These are phyloP conservation scores for Iberis amara DNA, from an alignment of 441 rosid species.

Conservation along the genomic window DNA sequence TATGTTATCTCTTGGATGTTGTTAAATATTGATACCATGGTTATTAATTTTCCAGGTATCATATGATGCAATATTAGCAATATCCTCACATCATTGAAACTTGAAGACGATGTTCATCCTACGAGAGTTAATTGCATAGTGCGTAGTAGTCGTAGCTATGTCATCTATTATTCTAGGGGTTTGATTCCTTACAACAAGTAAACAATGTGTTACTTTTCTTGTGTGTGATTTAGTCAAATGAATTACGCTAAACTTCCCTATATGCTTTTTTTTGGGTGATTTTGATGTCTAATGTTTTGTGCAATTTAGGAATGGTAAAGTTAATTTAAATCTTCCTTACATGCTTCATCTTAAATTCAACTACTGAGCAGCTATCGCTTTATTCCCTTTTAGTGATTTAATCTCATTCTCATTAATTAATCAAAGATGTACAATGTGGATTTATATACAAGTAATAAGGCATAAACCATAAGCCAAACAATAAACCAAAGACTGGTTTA, in stretches of 20 bases:
- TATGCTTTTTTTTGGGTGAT: neutral
- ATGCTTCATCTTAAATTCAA: slow-evolving; percentile 93
- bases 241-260: neutral
- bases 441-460: too few species aligned
- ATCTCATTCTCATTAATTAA: too few species aligned
- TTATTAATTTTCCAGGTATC: slow-evolving; percentile 40
- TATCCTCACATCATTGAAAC: slow-evolving; percentile 73
- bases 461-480: too few species aligned
- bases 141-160: slow-evolving; percentile 72
- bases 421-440: too few species aligned
- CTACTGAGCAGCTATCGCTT: slow-evolving; percentile 28
- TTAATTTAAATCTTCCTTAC: slow-evolving; percentile 71
- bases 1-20: neutral
- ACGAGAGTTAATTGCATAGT: slow-evolving; percentile 88
- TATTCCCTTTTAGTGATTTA: too few species aligned
- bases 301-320: slow-evolving; percentile 52
- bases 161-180: slow-evolving; percentile 87
- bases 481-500: too few species aligned
- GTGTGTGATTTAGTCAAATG: too few species aligned
- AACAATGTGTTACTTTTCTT: slow-evolving; percentile 34
- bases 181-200: slow-evolving; percentile 92
- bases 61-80: slow-evolving; percentile 98
- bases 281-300: neutral
- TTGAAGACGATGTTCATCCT: slow-evolving; percentile 84
- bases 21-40: neutral